A percentile compares a stretch with the other conserved stretches of the same genome.
Conservation (phyloP, 106 monocot species). For the Acanthochlamys bracteata region DNA sequence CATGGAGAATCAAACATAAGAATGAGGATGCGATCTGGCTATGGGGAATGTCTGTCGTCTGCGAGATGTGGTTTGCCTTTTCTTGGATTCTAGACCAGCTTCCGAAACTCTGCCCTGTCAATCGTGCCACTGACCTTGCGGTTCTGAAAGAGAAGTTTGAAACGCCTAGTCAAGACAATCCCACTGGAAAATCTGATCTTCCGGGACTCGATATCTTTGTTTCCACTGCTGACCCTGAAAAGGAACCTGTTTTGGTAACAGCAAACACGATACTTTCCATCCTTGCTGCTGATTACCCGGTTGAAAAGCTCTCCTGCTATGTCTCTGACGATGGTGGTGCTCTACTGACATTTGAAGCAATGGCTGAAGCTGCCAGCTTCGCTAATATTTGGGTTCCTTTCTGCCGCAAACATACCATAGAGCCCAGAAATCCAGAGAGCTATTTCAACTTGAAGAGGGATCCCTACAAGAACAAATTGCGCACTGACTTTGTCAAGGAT, state of each 20-base stretch:
- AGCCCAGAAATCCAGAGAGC: conserved; percentile 69
- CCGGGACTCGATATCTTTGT: conserved; percentile 74
- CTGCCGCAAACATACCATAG: conserved; percentile 61
- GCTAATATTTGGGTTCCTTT: conserved; percentile 69
- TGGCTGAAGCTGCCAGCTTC: conserved; percentile 79
- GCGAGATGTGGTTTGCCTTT: conserved; percentile 73
- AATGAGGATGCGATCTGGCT: conserved; percentile 76
- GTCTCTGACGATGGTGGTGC: conserved; percentile 79
- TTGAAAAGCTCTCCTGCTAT: conserved; percentile 69
- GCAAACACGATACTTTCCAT: conserved; percentile 77
- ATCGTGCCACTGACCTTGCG: conserved; percentile 58
- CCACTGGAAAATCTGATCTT: conserved; percentile 59
- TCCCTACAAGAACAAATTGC: conserved; percentile 72
- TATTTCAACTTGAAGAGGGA: conserved; percentile 68
- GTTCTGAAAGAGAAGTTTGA: conserved; percentile 74
- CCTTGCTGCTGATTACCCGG: conserved; percentile 64
- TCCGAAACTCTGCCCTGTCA: conserved; percentile 80
- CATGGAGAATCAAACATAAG: conserved; percentile 49
- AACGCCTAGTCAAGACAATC: conserved; percentile 27
- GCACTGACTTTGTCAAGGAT: conserved; percentile 59
- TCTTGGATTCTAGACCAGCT: conserved; percentile 69
- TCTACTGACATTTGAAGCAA: conserved; percentile 70
- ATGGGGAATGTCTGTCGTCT: conserved; percentile 74
- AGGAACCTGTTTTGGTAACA: conserved; percentile 69
- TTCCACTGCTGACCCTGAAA: conserved; percentile 73